Conservation (phyloP, 2,329 filamentous ascomycete species). For the Paecilomyces sp. region DNA sequence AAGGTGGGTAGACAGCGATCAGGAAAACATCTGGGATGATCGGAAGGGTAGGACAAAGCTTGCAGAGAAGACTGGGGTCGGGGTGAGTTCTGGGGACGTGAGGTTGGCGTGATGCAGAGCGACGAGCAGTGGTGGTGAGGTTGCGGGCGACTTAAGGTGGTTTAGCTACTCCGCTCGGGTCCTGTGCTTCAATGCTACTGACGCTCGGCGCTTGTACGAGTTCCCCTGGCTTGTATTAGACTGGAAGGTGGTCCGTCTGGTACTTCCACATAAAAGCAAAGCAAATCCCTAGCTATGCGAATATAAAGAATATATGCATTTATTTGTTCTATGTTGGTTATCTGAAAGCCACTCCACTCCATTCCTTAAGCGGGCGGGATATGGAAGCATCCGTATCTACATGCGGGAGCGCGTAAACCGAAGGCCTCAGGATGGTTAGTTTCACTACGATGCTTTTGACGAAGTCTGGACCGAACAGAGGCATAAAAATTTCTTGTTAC, state of each 20-base stretch:
- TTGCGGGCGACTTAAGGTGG: background rate
- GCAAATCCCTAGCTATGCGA: too few relatives aligned
- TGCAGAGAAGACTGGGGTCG: background rate
- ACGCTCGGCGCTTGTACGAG: background rate
- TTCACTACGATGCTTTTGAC: too few relatives aligned
- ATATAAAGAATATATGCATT: too few relatives aligned
- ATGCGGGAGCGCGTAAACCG: too few relatives aligned
- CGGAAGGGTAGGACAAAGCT: background rate
- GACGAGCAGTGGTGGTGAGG: background rate
- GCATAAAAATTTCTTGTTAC: background rate
- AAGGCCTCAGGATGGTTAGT: too few relatives aligned
- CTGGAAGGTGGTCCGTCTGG: background rate
- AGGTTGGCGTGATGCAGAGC: background rate
- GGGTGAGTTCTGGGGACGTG: background rate
- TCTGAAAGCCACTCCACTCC: too few relatives aligned
- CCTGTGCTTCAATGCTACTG: background rate
- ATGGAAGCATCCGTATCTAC: too few relatives aligned
- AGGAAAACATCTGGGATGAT: background rate
- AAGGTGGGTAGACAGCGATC: background rate
- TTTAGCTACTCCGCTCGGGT: background rate
- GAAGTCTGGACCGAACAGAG: background rate
- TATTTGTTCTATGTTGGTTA: too few relatives aligned
- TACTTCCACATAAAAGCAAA: background rate
- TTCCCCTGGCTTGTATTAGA: background rate
- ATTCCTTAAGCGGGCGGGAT: too few relatives aligned